Percentiles rank a stretch among this genome's conserved stretches.
phyloP scores from a whole-genome alignment of 345 rosid species.

The Carallia pectinifolia region DNA sequence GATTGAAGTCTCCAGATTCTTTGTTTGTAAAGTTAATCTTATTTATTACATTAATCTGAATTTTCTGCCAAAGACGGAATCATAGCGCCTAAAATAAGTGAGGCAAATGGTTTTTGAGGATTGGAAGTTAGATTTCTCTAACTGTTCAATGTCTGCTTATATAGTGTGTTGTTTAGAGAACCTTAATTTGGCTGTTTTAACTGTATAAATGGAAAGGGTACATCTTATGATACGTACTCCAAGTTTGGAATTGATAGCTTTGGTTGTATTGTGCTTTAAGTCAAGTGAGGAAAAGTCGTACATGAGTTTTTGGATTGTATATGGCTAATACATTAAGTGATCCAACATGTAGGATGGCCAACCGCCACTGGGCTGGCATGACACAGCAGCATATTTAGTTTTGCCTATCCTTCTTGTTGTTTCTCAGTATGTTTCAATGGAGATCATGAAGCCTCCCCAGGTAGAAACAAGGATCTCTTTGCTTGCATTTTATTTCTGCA shows the following conservation, averaged over 20 bases:
- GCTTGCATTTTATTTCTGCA: conserved; percentile 6
- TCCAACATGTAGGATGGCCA: conserved; percentile 76
- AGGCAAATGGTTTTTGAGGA: conserved; percentile 2
- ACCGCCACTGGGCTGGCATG: conserved; percentile 94
- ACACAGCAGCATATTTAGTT: conserved; percentile 94
- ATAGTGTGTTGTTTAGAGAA: not conserved
- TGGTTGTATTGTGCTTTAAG: conserved; percentile 10
- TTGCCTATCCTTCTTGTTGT: conserved; percentile 86
- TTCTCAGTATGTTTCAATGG: conserved; percentile 94
- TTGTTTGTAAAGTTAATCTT: not conserved
- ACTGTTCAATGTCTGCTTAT: not conserved
- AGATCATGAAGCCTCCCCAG: conserved; percentile 99
- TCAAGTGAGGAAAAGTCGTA: not conserved
- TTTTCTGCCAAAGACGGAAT: not conserved
- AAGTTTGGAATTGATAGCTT: conserved; percentile 1
- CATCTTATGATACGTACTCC: no score
- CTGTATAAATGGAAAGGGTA: not conserved
- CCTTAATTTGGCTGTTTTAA: not conserved
- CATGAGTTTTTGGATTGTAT: not conserved
- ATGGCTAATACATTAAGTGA: conserved; percentile 17
- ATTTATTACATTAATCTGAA: not conserved
- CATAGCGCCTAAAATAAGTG: not conserved
- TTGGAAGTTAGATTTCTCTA: not conserved
- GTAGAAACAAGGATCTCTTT: conserved; percentile 38
- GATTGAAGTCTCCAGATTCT: not conserved